Evolutionary conservation across 2,329 filamentous ascomycete genomes (phyloP), one percentile per base, ranked within the genome.

Genomic region (Arthrinium phaeospermum): DNA sequence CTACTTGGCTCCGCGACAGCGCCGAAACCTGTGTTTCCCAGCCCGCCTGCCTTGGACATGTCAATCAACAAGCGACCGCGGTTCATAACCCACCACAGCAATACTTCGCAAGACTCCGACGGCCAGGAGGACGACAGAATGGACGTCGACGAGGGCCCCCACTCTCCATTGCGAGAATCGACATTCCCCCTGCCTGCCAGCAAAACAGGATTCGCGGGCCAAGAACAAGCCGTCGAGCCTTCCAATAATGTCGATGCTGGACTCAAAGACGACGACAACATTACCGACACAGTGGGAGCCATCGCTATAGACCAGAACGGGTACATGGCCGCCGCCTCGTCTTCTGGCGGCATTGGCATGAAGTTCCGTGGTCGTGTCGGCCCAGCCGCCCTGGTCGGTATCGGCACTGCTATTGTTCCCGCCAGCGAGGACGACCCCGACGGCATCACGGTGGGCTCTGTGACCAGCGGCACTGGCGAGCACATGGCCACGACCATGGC

Each of bases 401-500:
- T 98, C 70, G 96, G 96, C 71, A 96, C 95, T 27, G 93, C 94
- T 47, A 92, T 99, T 41, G 89, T 98, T n/a, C 96, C 96, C 1
- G 86, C 87, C 37, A 91, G 95, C 74, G 85, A 89, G 1, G 87
- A 90, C 44, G 95, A 98, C 78, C 85, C 89, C 8, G 90, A 94
- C 2, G 85, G 87, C 67, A 88, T 91, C 10, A 90, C 89, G 67
- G 94, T 98, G 41, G 96, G 94, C 44, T 91, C 92, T 37, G 94
- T 98, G 30, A 97, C 95, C 51, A 98, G 94, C 80, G 96, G 96
- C 41, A 99, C 96, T 3, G 96, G 96, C 68, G 96, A 99, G 83
- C 96, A 99, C 80, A 99, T 99, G 93, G 94, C 95, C 47, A 98
- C 96, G 0, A 97, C 95, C 0, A 92, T 97, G 88, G 96, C 96